Evolutionary conservation across 1,139 yeast species (phyloP).

Genomic region (Kodamaea ohmeri): DNA sequence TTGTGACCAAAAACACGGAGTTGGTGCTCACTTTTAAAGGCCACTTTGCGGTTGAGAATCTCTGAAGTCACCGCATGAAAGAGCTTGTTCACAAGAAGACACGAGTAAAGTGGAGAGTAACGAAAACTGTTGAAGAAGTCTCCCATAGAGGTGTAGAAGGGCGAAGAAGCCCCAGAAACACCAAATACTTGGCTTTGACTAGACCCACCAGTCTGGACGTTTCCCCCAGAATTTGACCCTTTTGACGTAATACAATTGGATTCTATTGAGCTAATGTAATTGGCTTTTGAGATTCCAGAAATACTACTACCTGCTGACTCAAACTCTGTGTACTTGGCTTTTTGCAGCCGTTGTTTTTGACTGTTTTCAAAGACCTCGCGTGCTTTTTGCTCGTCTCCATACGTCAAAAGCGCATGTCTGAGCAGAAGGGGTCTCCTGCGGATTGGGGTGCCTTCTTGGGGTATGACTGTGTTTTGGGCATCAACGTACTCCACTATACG

Average conservation of each 20-base stretch:
- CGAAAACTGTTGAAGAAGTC: no score
- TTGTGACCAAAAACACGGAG: slow-evolving; percentile 43
- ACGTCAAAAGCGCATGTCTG: slow-evolving; percentile 49
- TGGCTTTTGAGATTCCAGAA: no score
- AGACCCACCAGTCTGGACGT: no score
- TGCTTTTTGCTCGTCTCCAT: slow-evolving; percentile 31
- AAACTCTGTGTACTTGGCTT: not conserved
- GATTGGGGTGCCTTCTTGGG: slow-evolving; percentile 56
- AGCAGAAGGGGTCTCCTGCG: slow-evolving; percentile 68
- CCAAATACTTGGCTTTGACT: no score
- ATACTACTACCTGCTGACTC: no score
- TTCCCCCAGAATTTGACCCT: no score
- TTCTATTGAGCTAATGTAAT: no score
- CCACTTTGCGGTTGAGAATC: slow-evolving; percentile 52
- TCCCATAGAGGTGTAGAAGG: no score
- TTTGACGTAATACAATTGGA: no score
- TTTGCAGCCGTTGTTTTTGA: not conserved
- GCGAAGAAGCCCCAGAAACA: no score
- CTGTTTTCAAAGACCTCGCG: not conserved
- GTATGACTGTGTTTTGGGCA: slow-evolving; percentile 43
- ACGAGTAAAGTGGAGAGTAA: slow-evolving; percentile 43
- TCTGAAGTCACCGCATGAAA: slow-evolving; percentile 61
- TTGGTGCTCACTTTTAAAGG: slow-evolving; percentile 49
- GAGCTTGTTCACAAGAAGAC: slow-evolving; percentile 64
- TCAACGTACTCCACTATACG: slow-evolving; percentile 62